A percentile compares a stretch with the other conserved stretches of the same genome.
Evolutionary conservation across 2,329 filamentous ascomycete genomes (phyloP).

Genomic region (Dryadomyces sulphureus): DNA sequence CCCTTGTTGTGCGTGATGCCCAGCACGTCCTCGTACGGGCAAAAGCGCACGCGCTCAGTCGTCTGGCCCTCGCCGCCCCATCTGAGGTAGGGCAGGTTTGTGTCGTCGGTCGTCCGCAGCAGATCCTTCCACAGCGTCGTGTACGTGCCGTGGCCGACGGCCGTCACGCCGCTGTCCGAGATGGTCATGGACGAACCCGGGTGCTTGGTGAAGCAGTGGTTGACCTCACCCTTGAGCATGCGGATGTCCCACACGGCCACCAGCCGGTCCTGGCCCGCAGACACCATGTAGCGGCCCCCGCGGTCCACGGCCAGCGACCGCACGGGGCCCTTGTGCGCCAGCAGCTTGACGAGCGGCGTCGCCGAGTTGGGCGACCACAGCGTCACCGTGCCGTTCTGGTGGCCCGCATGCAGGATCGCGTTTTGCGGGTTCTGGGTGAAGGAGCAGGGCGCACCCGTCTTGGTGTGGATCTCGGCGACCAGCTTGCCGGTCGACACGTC

Average conservation of each 20-base stretch:
- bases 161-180: slow-evolving; percentile 75
- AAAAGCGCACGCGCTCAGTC: slow-evolving; percentile 77
- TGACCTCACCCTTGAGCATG: slow-evolving; percentile 57
- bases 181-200: slow-evolving; percentile 76
- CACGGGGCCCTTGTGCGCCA: slow-evolving; percentile 81
- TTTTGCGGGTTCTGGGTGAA: slow-evolving; percentile 85
- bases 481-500: slow-evolving; percentile 88
- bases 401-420: slow-evolving; percentile 79
- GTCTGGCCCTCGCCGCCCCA: slow-evolving; percentile 78
- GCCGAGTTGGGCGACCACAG: slow-evolving; percentile 90
- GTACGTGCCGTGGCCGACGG: slow-evolving; percentile 82
- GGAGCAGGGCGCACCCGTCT: slow-evolving; percentile 68
- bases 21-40: slow-evolving; percentile 86
- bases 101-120: slow-evolving; percentile 49
- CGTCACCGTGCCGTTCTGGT: slow-evolving; percentile 88
- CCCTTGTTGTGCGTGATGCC: slow-evolving; percentile 66
- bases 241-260: slow-evolving; percentile 14
- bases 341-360: slow-evolving; percentile 76
- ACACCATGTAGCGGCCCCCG: slow-evolving; percentile 52
- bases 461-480: slow-evolving; percentile 72
- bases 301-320: slow-evolving; percentile 73
- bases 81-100: slow-evolving; percentile 79
- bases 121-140: slow-evolving; percentile 86
- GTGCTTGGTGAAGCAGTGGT: slow-evolving; percentile 71
- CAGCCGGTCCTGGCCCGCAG: slow-evolving; percentile 12